Conservation (phyloP, 305 asterid genomes). For the Nicotiana rustica region DNA sequence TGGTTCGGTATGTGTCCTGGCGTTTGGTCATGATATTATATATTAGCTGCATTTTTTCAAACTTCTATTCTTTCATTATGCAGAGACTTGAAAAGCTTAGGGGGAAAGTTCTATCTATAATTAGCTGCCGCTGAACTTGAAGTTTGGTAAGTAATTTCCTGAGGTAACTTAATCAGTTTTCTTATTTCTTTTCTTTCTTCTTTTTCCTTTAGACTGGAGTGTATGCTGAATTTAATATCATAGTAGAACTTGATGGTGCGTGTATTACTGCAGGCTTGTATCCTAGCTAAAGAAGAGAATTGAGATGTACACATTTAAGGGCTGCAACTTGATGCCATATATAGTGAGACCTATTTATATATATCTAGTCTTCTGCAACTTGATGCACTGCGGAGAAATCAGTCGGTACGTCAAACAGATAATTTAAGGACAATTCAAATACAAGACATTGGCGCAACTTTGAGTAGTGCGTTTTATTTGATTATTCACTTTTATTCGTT, state of each 20-base stretch:
- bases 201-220: conserved; percentile 31
- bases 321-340: not conserved
- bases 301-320: not conserved
- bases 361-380: not conserved
- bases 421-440: not conserved
- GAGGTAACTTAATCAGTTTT: conserved; percentile 31
- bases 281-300: not conserved
- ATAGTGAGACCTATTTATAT: conserved; percentile 11
- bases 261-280: not conserved
- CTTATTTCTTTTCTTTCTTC: conserved; percentile 45
- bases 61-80: conserved; percentile 36
- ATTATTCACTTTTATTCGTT: not conserved
- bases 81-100: conserved; percentile 70
- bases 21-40: conserved; percentile 15
- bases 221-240: not conserved
- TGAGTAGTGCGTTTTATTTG: not conserved
- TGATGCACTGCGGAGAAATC: not conserved
- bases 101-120: conserved; percentile 56
- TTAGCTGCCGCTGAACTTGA: conserved; percentile 51
- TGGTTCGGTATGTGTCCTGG: conserved; percentile 55
- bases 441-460: not conserved
- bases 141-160: conserved; percentile 48
- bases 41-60: conserved; percentile 23
- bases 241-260: not conserved
- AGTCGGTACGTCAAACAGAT: conserved; percentile 11